Conservation (phyloP, 768 basidiomycete species). For the Psilocybe subaeruginosa region DNA sequence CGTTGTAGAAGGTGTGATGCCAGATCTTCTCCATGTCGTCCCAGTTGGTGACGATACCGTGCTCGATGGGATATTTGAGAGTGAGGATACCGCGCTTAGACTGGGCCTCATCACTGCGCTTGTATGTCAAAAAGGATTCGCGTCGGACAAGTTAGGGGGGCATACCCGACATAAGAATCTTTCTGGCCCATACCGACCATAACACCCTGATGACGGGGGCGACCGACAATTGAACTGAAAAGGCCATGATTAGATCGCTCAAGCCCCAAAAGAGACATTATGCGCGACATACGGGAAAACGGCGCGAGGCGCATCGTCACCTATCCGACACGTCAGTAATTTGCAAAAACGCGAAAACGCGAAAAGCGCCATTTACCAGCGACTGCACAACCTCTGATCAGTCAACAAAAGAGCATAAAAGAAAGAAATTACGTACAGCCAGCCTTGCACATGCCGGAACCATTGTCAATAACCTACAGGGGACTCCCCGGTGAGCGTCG, state of each 20-base stretch:
- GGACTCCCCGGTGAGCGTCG: background rate
- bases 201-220: slow-evolving; percentile 92
- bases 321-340: slow-evolving; percentile 43
- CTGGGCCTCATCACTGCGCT: slow-evolving; percentile 34
- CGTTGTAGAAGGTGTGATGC: slow-evolving; percentile 98
- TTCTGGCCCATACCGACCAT: slow-evolving; percentile 99
- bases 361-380: slow-evolving; percentile 50
- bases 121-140: slow-evolving; percentile 1
- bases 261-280: background rate
- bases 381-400: slow-evolving; percentile 44
- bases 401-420: slow-evolving; percentile 10
- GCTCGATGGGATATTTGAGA: slow-evolving; percentile 92
- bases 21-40: slow-evolving; percentile 99
- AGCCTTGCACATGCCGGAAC: slow-evolving; percentile 99
- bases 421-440: slow-evolving; percentile 69
- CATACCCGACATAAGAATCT: slow-evolving; percentile 94
- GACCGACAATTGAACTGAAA: slow-evolving; percentile 86
- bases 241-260: background rate
- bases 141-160: slow-evolving; percentile 5
- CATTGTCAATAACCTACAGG: slow-evolving; percentile 83
- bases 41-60: slow-evolving; percentile 98
- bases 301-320: slow-evolving; percentile 88
- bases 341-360: slow-evolving; percentile 8
- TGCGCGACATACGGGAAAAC: slow-evolving; percentile 85
- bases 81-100: slow-evolving; percentile 89